phyloP scores from a whole-genome alignment of 1,284 basidiomycete genomes.

The Ceratobasidium sp. region DNA sequence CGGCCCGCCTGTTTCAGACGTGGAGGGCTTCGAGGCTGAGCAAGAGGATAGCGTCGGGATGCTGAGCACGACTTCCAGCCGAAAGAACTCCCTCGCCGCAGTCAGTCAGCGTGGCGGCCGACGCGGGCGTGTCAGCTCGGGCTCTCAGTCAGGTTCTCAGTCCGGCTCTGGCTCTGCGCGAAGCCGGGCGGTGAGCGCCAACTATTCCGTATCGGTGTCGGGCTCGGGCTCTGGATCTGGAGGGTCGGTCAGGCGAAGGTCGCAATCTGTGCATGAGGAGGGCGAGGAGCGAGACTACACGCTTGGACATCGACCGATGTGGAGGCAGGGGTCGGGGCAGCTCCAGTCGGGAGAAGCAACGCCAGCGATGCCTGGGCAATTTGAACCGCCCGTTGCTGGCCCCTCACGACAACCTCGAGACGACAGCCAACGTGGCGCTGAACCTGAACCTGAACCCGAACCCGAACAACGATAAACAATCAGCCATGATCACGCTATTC shows the following conservation, averaged over 20 bases:
- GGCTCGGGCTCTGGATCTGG: constrained; percentile 22
- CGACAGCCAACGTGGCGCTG: neutral
- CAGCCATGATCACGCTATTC: neutral
- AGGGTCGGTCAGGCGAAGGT: constrained; percentile 17
- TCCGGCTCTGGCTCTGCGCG: constrained; percentile 20
- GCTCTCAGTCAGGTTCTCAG: constrained; percentile 20
- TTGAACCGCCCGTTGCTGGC: neutral
- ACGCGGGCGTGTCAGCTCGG: constrained; percentile 25
- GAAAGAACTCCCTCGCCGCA: constrained; percentile 68
- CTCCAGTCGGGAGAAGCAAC: neutral
- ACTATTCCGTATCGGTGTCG: constrained; percentile 17
- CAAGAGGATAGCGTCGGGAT: constrained; percentile 77
- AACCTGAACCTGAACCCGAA: neutral
- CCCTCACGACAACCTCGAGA: neutral
- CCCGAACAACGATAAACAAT: constrained; percentile 17
- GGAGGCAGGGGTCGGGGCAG: constrained; percentile 1
- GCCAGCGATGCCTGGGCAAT: neutral
- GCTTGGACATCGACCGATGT: constrained; percentile 25
- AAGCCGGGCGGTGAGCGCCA: constrained; percentile 20
- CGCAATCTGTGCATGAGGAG: constrained; percentile 12
- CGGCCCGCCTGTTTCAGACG: constrained; percentile 55
- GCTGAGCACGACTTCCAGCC: constrained; percentile 68
- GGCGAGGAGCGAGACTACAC: constrained; percentile 36
- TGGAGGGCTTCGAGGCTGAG: constrained; percentile 66
- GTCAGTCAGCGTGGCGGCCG: constrained; percentile 61